Conservation (phyloP, 1,139 yeast genomes). For the Ogataea hybrid region DNA sequence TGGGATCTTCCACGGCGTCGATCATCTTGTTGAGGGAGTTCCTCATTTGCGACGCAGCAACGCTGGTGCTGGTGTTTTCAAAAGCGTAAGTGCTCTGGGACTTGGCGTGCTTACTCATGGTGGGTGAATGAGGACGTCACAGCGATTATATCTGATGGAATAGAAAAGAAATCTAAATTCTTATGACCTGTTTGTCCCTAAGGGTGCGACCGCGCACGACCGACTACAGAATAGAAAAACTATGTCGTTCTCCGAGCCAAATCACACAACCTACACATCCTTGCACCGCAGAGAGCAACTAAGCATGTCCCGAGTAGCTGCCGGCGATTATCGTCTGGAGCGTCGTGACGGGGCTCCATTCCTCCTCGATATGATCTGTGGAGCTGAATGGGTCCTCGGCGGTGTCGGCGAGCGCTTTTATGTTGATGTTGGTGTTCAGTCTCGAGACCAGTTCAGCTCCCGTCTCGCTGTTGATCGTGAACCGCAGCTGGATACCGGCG, state of each 20-base stretch:
- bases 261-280: conserved; percentile 1
- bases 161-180: conserved; percentile 2
- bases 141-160: background rate
- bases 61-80: conserved; percentile 92
- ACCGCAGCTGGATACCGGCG: conserved; percentile 69
- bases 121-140: background rate
- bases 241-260: background rate
- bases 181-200: conserved; percentile 4
- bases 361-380: conserved; percentile 18
- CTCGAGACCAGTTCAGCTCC: conserved; percentile 17
- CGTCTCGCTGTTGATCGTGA: conserved; percentile 38
- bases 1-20: conserved; percentile 68
- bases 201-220: conserved; percentile 7
- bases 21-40: conserved; percentile 88
- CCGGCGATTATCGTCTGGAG: conserved; percentile 35
- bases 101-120: conserved; percentile 58
- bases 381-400: conserved; percentile 33
- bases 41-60: conserved; percentile 98
- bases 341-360: conserved; percentile 32
- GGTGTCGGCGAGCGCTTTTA: conserved; percentile 13
- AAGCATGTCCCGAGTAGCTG: conserved; percentile 33
- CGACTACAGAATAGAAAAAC: conserved; percentile 8
- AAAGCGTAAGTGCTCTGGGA: conserved; percentile 84
- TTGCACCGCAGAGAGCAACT: conserved; percentile 4
- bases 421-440: conserved; percentile 15